A percentile compares a stretch with the other conserved stretches of the same genome.
Evolutionary conservation across 2,329 filamentous ascomycete species (phyloP).

Genomic region (Cordyceps farinosa): DNA sequence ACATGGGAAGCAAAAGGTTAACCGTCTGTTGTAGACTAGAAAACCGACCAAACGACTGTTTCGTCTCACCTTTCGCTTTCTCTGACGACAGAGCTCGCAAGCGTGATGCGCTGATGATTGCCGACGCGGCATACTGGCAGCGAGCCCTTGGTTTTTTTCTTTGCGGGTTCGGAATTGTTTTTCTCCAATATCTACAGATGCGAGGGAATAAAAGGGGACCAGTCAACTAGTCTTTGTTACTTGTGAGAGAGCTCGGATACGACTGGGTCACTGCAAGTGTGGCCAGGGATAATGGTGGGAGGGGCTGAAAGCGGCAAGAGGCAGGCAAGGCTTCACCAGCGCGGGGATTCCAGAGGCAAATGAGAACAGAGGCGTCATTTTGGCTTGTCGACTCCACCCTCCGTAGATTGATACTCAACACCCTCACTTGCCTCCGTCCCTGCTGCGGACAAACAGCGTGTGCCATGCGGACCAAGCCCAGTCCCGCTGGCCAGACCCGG

Average conservation of each 20-base stretch:
- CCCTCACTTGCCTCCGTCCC: not conserved
- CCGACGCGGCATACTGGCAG: conserved; percentile 3
- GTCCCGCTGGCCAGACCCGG: not conserved
- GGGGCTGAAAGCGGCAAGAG: not conserved
- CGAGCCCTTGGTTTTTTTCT: not conserved
- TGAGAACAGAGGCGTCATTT: not conserved
- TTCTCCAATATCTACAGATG: not conserved
- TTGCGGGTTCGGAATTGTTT: not conserved
- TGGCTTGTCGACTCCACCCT: not conserved
- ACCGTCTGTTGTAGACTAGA: not conserved
- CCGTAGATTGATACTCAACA: not conserved
- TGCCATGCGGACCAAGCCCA: not conserved
- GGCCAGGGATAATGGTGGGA: not conserved
- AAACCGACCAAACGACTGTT: not conserved
- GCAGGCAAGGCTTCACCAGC: not conserved
- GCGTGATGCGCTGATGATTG: conserved; percentile 5
- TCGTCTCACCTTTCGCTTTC: conserved; percentile 9
- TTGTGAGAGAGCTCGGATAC: not conserved
- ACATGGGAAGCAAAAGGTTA: not conserved
- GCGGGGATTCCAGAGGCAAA: not conserved
- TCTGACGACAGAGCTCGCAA: conserved; percentile 14
- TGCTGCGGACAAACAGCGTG: not conserved
- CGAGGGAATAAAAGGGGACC: not conserved
- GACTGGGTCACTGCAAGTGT: not conserved
- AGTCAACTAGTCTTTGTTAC: not conserved